These are phyloP conservation scores for Magnusiomyces ingens DNA, from an alignment of 1,139 yeast genomes.

Conservation along the genomic window DNA sequence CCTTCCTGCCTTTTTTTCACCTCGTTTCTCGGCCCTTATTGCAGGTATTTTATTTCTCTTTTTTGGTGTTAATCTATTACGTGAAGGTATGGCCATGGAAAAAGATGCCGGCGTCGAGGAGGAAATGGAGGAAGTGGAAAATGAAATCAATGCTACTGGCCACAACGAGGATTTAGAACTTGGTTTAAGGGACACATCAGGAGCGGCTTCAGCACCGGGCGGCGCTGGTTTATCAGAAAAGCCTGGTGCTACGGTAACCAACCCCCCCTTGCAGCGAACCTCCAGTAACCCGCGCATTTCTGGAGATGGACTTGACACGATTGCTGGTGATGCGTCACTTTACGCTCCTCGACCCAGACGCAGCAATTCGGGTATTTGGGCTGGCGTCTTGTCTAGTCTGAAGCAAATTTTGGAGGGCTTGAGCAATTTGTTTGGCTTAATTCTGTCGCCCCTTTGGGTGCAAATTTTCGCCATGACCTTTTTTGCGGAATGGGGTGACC, in stretches of 20 bases:
- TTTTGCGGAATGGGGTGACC: slow-evolving; percentile 98
- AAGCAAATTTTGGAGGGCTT: slow-evolving; percentile 33
- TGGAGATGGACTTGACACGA: slow-evolving; percentile 28
- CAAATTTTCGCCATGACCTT: slow-evolving; percentile 96
- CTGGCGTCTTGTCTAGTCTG: slow-evolving; percentile 18
- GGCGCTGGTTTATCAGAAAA: slow-evolving; percentile 17
- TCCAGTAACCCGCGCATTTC: slow-evolving; percentile 28
- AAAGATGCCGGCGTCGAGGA: slow-evolving; percentile 82
- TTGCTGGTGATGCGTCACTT: slow-evolving; percentile 22
- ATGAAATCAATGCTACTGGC: slow-evolving; percentile 63
- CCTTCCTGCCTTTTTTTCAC: slow-evolving; percentile 76
- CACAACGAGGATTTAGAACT: slow-evolving; percentile 52
- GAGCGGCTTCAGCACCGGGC: slow-evolving; percentile 21
- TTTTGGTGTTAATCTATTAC: slow-evolving; percentile 69
- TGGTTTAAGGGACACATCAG: slow-evolving; percentile 33
- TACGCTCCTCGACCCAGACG: slow-evolving; percentile 23
- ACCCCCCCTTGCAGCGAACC: slow-evolving; percentile 22
- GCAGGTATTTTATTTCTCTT: slow-evolving; percentile 78
- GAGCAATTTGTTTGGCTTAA: slow-evolving; percentile 49
- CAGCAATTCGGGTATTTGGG: slow-evolving; percentile 13
- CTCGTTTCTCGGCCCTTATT: slow-evolving; percentile 66
- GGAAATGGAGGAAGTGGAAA: slow-evolving; percentile 94
- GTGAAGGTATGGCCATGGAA: slow-evolving; percentile 80
- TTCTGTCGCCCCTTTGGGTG: slow-evolving; percentile 85
- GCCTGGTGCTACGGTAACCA: slow-evolving; percentile 16